Base-by-base conservation (phyloP, 228 moss, liverwort and hornwort species). In the Sphagnum magellanicum region DNA sequence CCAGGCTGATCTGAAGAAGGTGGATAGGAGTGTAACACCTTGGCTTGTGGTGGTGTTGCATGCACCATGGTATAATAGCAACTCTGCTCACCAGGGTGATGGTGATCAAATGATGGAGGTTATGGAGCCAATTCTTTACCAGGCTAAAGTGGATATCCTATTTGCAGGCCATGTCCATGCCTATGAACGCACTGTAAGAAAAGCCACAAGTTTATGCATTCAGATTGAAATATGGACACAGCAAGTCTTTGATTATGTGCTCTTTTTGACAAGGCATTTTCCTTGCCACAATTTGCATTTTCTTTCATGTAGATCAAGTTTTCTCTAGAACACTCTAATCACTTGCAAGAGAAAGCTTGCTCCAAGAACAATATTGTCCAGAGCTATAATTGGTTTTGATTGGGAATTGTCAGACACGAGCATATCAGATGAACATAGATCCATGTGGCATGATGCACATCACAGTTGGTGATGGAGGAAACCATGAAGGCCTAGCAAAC, bases 111-210 rank as follows among this genome's bases (percentile, higher is more conserved):
- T 86, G 79, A 66, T 79, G 16, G 61, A 68, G 50, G 69, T 72
- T 8, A 77, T 86, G 77, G 82, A 86, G 63, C 74, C 79, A 51
- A 65, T 86, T 15, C 50, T 86, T 0, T 83, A 73, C 59, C 53
- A 51, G 10, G 75, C 78, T 9, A 79, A 78, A 6, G 82, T 84
- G 10, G 88, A 87, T 72, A 5, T 90, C 4, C 57, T 87, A 16
- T 87, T 90, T 68, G 80, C 83, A 8, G 85, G 85, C 63, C 82
- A 83, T 71, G 75, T 90, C 10, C 90, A 90, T 71, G 90, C 83
- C 7, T 90, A 88, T 64, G 85, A 90, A 63, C 76, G 83, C 55
- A 9, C 74, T 74, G 81, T 81, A 47, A 32, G 32, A 32, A 14
- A 14, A n/a, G n/a, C 60, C 60, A 60, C 14, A 60, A 13, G 55